A percentile compares a stretch with the other conserved stretches of the same genome.
These are phyloP conservation scores for Geoglossum glabrum DNA, from an alignment of 495 filamentous ascomycete genomes.

Conservation along the genomic window DNA sequence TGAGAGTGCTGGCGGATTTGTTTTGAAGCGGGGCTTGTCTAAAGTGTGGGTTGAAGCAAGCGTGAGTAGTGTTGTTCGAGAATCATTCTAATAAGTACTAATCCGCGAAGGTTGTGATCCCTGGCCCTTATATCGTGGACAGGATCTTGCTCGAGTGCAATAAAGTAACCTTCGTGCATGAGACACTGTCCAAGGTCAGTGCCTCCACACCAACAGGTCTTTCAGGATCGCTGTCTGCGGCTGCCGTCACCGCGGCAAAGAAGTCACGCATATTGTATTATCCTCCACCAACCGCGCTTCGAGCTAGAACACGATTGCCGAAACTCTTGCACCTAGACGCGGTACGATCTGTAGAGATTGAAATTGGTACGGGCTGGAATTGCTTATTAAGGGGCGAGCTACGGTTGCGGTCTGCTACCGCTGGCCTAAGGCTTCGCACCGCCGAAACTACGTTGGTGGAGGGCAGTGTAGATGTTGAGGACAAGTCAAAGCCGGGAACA, in stretches of 20 bases:
- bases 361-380: constrained; percentile 59
- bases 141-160: constrained; percentile 43
- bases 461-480: constrained; percentile 29
- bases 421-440: constrained; percentile 67
- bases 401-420: constrained; percentile 60
- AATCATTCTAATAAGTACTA: neutral
- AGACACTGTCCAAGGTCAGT: constrained; percentile 21
- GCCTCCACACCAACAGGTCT: constrained; percentile 19
- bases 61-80: constrained; percentile 14
- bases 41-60: constrained; percentile 29
- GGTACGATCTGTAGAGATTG: constrained; percentile 53
- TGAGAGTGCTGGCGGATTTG: constrained; percentile 22
- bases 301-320: constrained; percentile 28
- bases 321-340: constrained; percentile 54
- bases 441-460: constrained; percentile 41
- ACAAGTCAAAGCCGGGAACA: constrained; percentile 41
- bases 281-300: constrained; percentile 25
- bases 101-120: constrained; percentile 33
- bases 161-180: constrained; percentile 50
- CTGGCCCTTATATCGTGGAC: constrained; percentile 59
- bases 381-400: constrained; percentile 45
- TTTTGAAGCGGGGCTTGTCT: constrained; percentile 33
- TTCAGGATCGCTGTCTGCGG: constrained; percentile 19
- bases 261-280: constrained; percentile 28
- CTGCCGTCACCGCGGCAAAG: constrained; percentile 14